phyloP scores from a whole-genome alignment of 768 basidiomycete species.

The Xanthoconium purpureum region DNA sequence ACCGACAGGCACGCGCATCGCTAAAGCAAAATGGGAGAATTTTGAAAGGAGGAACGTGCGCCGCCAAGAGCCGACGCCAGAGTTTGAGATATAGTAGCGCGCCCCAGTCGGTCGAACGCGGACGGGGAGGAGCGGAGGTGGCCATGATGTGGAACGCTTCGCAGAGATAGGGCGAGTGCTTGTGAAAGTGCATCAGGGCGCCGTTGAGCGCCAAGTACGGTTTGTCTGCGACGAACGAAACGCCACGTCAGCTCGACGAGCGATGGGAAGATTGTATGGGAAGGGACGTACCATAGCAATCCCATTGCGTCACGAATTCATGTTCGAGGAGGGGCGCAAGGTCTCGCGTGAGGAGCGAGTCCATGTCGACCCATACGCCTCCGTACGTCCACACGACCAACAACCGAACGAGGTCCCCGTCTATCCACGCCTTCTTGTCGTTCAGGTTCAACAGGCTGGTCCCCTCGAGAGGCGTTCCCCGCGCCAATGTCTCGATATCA shows the following conservation, averaged over 20 bases:
- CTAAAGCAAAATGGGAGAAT: slow-evolving; percentile 94
- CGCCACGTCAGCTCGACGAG: background rate
- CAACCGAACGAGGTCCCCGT: slow-evolving; percentile 88
- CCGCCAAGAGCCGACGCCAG: slow-evolving; percentile 78
- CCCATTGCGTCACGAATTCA: slow-evolving; percentile 99
- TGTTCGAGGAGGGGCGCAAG: slow-evolving; percentile 84
- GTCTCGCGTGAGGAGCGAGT: slow-evolving; percentile 86
- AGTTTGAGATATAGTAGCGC: slow-evolving; percentile 87
- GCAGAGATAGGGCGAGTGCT: slow-evolving; percentile 93
- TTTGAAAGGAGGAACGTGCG: slow-evolving; percentile 77
- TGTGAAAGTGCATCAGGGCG: slow-evolving; percentile 89
- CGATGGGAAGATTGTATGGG: background rate
- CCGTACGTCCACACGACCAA: slow-evolving; percentile 87
- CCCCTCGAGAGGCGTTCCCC: slow-evolving; percentile 73
- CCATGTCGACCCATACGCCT: slow-evolving; percentile 98
- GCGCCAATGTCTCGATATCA: slow-evolving; percentile 63
- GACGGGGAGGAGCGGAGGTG: slow-evolving; percentile 64
- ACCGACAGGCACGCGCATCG: slow-evolving; percentile 86
- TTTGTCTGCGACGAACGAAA: slow-evolving; percentile 50
- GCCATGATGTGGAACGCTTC: slow-evolving; percentile 93
- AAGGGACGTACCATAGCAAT: slow-evolving; percentile 79
- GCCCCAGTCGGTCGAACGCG: slow-evolving; percentile 92
- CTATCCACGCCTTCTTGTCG: slow-evolving; percentile 89
- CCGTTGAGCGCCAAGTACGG: slow-evolving; percentile 81
- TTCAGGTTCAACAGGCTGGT: slow-evolving; percentile 54